phyloP scores from a whole-genome alignment of 257 asterid species.

The Buddleja alternifolia region DNA sequence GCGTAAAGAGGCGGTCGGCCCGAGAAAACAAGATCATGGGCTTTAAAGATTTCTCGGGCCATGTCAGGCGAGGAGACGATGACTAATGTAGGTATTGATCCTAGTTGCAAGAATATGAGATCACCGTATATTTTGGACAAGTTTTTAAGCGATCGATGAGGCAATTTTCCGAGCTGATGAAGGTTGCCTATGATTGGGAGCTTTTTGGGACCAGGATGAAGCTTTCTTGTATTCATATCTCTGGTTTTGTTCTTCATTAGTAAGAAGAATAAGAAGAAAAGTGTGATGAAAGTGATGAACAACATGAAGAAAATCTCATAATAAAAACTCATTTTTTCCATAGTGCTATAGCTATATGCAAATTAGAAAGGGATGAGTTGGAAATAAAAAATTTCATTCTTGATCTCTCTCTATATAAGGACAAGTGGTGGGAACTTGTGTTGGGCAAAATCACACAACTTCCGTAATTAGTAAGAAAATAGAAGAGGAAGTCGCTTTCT shows the following conservation, averaged over 20 bases:
- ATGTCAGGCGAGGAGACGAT: constrained; percentile 28
- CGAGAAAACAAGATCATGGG: constrained; percentile 28
- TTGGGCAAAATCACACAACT: no score
- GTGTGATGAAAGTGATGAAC: not conserved
- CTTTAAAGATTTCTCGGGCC: no score
- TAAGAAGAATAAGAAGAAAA: constrained; percentile 2
- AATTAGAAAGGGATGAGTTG: no score
- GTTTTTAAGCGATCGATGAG: constrained; percentile 24
- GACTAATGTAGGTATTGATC: constrained; percentile 26
- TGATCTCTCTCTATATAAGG: no score
- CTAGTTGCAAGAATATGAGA: constrained; percentile 29
- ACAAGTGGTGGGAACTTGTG: no score
- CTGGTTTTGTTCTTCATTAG: not conserved
- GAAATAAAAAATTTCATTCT: no score
- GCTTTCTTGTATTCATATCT: not conserved
- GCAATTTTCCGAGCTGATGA: constrained; percentile 24
- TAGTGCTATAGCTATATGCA: no score
- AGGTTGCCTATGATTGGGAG: no score
- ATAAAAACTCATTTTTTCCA: no score
- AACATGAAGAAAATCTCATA: not conserved
- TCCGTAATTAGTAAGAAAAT: no score
- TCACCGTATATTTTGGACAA: constrained; percentile 25
- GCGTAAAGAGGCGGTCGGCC: constrained; percentile 16
- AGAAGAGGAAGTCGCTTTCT: no score
- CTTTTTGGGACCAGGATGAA: constrained; percentile 30